phyloP scores from a whole-genome alignment of 805 yeast species.

The Yamadazyma takamatsuzukensis region DNA sequence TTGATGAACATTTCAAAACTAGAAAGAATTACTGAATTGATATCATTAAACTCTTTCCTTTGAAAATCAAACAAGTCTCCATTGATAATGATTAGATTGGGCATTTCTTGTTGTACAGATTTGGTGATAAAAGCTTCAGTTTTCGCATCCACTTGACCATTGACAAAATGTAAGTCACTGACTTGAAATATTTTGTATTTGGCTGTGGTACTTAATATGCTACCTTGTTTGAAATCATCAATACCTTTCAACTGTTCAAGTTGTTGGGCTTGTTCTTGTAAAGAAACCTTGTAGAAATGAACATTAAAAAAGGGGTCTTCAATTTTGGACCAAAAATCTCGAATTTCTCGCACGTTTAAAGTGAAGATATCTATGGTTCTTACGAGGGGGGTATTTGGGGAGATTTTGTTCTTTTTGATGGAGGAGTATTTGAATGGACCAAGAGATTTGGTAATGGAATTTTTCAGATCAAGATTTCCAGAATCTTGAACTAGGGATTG shows the following conservation, averaged over 20 bases:
- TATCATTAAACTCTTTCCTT: background rate
- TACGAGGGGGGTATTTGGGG: slow-evolving; percentile 4
- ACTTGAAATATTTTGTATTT: slow-evolving; percentile 34
- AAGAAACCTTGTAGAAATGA: slow-evolving; percentile 4
- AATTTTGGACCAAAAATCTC: slow-evolving; percentile 3
- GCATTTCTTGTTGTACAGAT: slow-evolving; percentile 23
- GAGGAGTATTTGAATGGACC: too few relatives aligned
- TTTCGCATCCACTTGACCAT: slow-evolving; percentile 18
- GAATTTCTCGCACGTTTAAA: slow-evolving; percentile 1
- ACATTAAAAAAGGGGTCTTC: slow-evolving; percentile 1
- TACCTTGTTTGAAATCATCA: slow-evolving; percentile 4
- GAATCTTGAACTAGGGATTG: too few relatives aligned
- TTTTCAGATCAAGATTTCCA: too few relatives aligned
- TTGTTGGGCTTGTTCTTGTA: background rate
- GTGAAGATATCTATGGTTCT: slow-evolving; percentile 8
- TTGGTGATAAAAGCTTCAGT: slow-evolving; percentile 28
- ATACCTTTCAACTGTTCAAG: slow-evolving; percentile 1
- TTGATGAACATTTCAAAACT: slow-evolving; percentile 26
- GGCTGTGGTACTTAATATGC: background rate
- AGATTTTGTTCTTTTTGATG: slow-evolving; percentile 1
- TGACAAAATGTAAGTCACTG: slow-evolving; percentile 34
- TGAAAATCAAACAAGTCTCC: slow-evolving; percentile 36
- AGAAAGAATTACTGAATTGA: slow-evolving; percentile 21
- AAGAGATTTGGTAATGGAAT: too few relatives aligned
- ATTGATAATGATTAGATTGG: slow-evolving; percentile 35